Percentiles rank a stretch among this genome's conserved stretches.
phyloP scores from a whole-genome alignment of 1,284 basidiomycete species.

The Grifola frondosa region DNA sequence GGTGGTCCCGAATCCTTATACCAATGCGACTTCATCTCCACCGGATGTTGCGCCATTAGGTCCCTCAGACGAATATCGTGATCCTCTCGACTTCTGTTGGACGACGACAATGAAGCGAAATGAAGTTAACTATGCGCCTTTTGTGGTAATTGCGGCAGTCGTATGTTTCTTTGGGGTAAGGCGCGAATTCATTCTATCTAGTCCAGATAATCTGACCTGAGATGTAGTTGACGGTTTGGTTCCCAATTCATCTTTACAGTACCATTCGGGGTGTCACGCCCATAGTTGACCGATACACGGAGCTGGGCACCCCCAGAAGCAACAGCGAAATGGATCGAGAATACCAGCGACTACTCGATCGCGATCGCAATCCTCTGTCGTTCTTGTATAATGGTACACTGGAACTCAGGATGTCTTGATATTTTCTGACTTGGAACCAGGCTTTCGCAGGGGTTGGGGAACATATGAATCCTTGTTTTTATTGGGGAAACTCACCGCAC shows the following conservation, averaged over 20 bases:
- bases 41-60: conserved; percentile 51
- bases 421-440: conserved; percentile 33
- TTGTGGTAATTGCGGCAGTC: conserved; percentile 58
- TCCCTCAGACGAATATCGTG: conserved; percentile 54
- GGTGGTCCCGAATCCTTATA: conserved; percentile 69
- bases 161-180: conserved; percentile 56
- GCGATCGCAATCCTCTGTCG: conserved; percentile 68
- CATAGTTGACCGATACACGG: conserved; percentile 66
- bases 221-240: conserved; percentile 68
- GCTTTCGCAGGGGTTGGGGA: conserved; percentile 69
- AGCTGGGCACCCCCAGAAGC: conserved; percentile 63
- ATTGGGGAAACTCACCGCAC: conserved; percentile 67
- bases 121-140: conserved; percentile 70
- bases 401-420: conserved; percentile 3
- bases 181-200: neutral
- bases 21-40: conserved; percentile 52
- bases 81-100: conserved; percentile 77
- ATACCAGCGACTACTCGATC: conserved; percentile 65
- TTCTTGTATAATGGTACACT: conserved; percentile 69
- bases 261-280: conserved; percentile 63
- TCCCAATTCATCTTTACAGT: conserved; percentile 61
- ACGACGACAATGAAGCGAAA: conserved; percentile 72
- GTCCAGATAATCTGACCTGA: conserved; percentile 4
- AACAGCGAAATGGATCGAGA: conserved; percentile 65
- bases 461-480: conserved; percentile 64